Base-by-base conservation (phyloP, 2,329 filamentous ascomycete genomes). In the Xylaria sp. region DNA sequence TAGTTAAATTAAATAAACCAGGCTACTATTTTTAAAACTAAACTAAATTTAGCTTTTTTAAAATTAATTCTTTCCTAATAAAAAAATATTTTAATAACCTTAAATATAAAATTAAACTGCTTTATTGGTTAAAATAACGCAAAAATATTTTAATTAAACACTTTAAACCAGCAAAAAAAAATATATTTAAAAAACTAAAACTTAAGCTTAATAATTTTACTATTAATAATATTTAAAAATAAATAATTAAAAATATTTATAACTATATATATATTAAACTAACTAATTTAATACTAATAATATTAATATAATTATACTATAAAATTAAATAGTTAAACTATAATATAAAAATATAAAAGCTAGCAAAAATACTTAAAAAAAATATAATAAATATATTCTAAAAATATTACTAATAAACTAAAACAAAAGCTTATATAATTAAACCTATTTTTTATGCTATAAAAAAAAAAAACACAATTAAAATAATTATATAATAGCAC, bases 311-410 rank as follows among this genome's bases (percentile, higher is more conserved):
- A 27, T 19, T n/a, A 11, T 51, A n/a, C 19, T 51, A 51, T 51
- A 51, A 51, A 27, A 12, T 51, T 51, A 51, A 51, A 51, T 51
- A 51, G 47, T 27, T 51, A 21, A 51, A 11, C 3, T 51, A 51
- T 51, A 47, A 51, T 24, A 51, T 21, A 51, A 24, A 51, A 51
- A 51, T 19, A 2, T 51, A 51, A 51, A 51, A 51, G 24, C 12
- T 51, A 24, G 47, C 47, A 27, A 4, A 9, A 24, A 51, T 11
- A 9, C 11, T 51, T 24, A 45, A 51, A 51, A 24, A 51, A 51
- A 51, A 51, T 11, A 51, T 51, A 11, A 6, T 27, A 3, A 51
- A 51, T 7, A 4, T 51, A 27, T 24, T 51, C 3, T 4, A 24
- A 24, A 11, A 11, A 27, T 51, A 51, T 27, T 51, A 51, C 24